phyloP scores from a whole-genome alignment of 495 filamentous ascomycete species.

The Aspergillus cavernicola region DNA sequence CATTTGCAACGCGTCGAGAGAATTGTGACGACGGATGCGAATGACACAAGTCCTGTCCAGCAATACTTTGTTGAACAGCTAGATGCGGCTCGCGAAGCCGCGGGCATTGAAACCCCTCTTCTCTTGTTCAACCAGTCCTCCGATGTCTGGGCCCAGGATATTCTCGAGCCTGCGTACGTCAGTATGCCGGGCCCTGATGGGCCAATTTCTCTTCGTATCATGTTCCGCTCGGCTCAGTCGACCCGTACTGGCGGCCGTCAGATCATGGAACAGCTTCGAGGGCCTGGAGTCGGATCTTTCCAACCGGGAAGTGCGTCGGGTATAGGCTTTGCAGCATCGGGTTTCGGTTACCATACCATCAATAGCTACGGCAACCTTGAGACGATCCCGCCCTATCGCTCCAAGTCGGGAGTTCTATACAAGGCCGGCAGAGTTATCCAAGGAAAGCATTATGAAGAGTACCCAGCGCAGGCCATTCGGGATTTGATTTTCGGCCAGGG shows the following conservation, averaged over 20 bases:
- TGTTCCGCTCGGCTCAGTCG: slow-evolving; percentile 5
- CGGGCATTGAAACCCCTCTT: neutral
- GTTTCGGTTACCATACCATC: slow-evolving; percentile 1
- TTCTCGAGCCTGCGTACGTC: slow-evolving; percentile 8
- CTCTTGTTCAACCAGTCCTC: neutral
- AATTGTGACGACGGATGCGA: neutral
- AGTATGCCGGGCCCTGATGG: slow-evolving; percentile 11
- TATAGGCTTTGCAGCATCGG: neutral
- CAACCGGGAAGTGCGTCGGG: neutral
- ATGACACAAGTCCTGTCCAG: neutral
- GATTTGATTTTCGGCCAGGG: slow-evolving; percentile 1
- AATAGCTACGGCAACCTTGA: slow-evolving; percentile 7
- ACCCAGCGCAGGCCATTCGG: neutral
- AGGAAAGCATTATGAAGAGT: neutral
- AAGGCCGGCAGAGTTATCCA: slow-evolving; percentile 6
- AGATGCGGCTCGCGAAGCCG: neutral
- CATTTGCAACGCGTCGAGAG: slow-evolving; percentile 7
- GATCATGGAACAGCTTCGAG: slow-evolving; percentile 7
- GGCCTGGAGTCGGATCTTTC: neutral
- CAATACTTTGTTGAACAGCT: slow-evolving; percentile 1
- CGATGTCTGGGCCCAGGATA: slow-evolving; percentile 13
- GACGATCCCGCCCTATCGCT: slow-evolving; percentile 8
- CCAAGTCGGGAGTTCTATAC: neutral
- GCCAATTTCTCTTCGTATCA: slow-evolving; percentile 4
- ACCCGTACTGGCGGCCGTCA: slow-evolving; percentile 1